A percentile compares a stretch with the other conserved stretches of the same genome.
These are phyloP conservation scores for Mycena rebaudengoi DNA, from an alignment of 768 basidiomycete species.

Conservation along the genomic window DNA sequence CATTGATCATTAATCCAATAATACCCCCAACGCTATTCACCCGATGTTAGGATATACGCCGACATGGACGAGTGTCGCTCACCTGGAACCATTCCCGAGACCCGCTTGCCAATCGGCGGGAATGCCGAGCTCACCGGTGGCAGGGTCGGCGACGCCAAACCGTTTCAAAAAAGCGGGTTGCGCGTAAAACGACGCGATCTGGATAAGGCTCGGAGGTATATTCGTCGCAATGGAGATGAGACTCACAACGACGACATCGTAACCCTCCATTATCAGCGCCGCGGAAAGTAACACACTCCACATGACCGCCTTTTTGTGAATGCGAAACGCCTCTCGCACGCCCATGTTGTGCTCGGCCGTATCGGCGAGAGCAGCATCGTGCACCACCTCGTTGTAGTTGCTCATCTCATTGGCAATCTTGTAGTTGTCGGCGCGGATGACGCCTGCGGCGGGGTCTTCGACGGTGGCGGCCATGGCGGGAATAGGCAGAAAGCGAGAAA, in stretches of 20 bases:
- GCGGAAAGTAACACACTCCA: conserved; percentile 33
- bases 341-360: conserved; percentile 28
- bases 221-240: too few relatives aligned
- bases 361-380: conserved; percentile 28
- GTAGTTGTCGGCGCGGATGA: conserved; percentile 46
- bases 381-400: conserved; percentile 24
- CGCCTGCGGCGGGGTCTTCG: conserved; percentile 35
- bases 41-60: too few relatives aligned
- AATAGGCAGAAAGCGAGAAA: too few relatives aligned
- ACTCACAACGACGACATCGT: conserved; percentile 34
- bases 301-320: conserved; percentile 32
- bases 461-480: conserved; percentile 47
- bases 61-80: too few relatives aligned
- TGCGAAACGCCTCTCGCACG: conserved; percentile 27
- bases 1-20: conserved; percentile 28
- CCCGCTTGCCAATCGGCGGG: conserved; percentile 33
- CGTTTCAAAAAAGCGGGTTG: conserved; percentile 29
- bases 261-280: conserved; percentile 35
- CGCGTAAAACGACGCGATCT: conserved; percentile 22
- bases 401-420: conserved; percentile 23
- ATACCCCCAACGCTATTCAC: conserved; percentile 31
- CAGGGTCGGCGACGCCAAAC: conserved; percentile 25
- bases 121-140: conserved; percentile 18
- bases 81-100: conserved; percentile 27
- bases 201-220: too few relatives aligned